Evolutionary conservation across 1,284 basidiomycete genomes (phyloP), one percentile per base, ranked within the genome.

Genomic region (Ustilago trichophora): DNA sequence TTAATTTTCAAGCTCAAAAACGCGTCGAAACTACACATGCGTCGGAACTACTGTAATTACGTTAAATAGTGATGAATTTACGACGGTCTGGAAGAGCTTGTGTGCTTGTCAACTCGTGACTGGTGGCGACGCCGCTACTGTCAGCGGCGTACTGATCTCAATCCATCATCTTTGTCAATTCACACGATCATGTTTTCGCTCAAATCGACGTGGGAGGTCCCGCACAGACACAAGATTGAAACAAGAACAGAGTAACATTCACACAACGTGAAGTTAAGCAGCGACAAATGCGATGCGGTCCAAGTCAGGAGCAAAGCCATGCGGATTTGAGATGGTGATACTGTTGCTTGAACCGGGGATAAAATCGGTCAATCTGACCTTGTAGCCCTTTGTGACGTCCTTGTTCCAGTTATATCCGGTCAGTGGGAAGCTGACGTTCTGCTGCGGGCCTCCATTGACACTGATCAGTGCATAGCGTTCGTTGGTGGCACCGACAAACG

Each of bases 391-490:
- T 22, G 36, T 37, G 22, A 73, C 57, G 40, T 68, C 63, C 18
- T 40, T 40, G 33, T 26, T 41, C 63, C 68, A 72, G 26, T 62
- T 51, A 41, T 73, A 73, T 21, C 71, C 71, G 3, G 45, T 32
- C 8, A 73, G 41, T 3, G 71, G 71, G 44, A 69, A 73, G 44
- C 46, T 47, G 38, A 73, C 64, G 15, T 32, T 57, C 35, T 66
- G 57, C 11, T 52, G n/a, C 29, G 24, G 21, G 2, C 56, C 71
- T 3, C 68, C 63, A 21, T 73, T 73, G 38, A 73, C 71, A 5
- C 37, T 35, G 62, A 73, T 59, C 25, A 29, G 26, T 7, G 63
- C 62, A 18, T 15, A 33, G 32, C 62, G 46, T 3, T 43, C 53
- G 41, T 71, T 72, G 33, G 60, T 56, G 4, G 47, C 50, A 7